Base-by-base conservation (phyloP, 1,284 basidiomycete species). In the Ganoderma lingzhi region DNA sequence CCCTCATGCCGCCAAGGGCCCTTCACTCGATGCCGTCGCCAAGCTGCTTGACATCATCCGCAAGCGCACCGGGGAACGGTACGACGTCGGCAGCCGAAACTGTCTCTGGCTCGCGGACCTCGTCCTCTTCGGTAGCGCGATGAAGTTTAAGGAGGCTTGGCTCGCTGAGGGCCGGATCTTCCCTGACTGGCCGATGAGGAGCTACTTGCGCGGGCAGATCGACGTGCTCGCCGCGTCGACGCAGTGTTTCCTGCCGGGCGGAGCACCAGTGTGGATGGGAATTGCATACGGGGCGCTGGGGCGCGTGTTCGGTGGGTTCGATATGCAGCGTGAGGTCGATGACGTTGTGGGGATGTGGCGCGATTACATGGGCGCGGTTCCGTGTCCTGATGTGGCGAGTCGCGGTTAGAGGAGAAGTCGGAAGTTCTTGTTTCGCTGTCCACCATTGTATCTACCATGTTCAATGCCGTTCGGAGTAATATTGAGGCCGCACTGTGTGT, bases 21-120 rank as follows among this genome's bases (percentile, higher is more conserved):
- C 66, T 17, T 64, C 67, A 30, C 67, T 68, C 37, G 67, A 64
- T 28, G 62, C 63, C 6, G 63, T 68, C 28, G 58, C 63, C 2
- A 39, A 10, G 35, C 51, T 64, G 10, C 56, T 64, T 37, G 58
- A 32, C n/a, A 39, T 56, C 53, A n/a, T 68, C 45, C 28, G 61
- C 2, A 19, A 37, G 45, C 67, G 48, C n/a, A 58, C 42, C 14
- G 58, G 58, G 30, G 2, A 23, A 23, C 23, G 30, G 39, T 60
- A 53, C 48, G 48, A 51, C 3, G 10, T 10, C 10, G 5, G 23
- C 23, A 28, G 48, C 23, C 63, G 63, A 32, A 64, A 68, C 48
- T 68, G 67, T 63, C 30, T 48, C 15, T 68, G 67, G 67, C 23
- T 64, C 17, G 53, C 37, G 37, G 63, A 68, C 32, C 58, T 68